Evolutionary conservation across 2,329 filamentous ascomycete species (phyloP).

Genomic region (Exophiala sideris): DNA sequence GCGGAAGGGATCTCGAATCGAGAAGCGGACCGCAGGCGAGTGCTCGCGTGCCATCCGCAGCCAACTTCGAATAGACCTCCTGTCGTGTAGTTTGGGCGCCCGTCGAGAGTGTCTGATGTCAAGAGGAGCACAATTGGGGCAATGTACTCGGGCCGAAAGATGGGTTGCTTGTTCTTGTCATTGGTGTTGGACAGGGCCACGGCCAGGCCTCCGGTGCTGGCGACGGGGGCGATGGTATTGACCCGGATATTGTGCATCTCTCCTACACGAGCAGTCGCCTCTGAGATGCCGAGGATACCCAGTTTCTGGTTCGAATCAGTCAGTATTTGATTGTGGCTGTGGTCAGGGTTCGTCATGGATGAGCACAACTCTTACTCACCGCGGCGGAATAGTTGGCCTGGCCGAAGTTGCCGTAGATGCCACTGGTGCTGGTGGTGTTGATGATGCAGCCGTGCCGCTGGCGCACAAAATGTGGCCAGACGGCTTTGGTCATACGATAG

Average conservation of each 20-base stretch:
- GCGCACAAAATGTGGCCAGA: constrained; percentile 95
- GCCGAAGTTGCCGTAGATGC: constrained; percentile 98
- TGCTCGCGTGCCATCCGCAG: constrained; percentile 85
- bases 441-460: constrained; percentile 96
- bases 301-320: constrained; percentile 58
- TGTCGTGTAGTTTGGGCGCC: constrained; percentile 70
- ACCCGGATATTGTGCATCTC: constrained; percentile 95
- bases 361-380: constrained; percentile 47
- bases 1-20: not conserved
- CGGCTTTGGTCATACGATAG: constrained; percentile 93
- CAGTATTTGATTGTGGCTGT: constrained; percentile 6
- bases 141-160: constrained; percentile 93
- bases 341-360: not conserved
- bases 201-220: constrained; percentile 79
- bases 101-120: constrained; percentile 69
- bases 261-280: constrained; percentile 86
- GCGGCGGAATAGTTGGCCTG: constrained; percentile 95
- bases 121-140: constrained; percentile 86
- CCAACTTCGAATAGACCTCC: constrained; percentile 91
- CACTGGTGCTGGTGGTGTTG: constrained; percentile 93
- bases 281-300: constrained; percentile 91
- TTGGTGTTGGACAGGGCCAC: constrained; percentile 85
- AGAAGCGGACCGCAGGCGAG: constrained; percentile 42
- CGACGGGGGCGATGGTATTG: constrained; percentile 98
- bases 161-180: constrained; percentile 89